Evolutionary conservation across 352 stramenopile genomes (phyloP).

Genomic region (Phytophthora boehmeriae): DNA sequence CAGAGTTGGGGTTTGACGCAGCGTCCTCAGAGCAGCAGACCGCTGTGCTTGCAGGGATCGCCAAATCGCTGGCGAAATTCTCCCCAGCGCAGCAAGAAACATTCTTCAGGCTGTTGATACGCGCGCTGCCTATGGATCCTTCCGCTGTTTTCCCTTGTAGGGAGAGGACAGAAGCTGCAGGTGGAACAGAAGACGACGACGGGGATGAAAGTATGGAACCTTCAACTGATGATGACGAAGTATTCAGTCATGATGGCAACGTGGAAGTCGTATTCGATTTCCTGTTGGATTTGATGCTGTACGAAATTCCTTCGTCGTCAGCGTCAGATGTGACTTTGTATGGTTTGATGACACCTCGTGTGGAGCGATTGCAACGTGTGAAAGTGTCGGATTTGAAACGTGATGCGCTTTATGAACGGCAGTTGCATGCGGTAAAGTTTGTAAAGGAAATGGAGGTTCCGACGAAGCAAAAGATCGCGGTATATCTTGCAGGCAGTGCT

Average conservation of each 20-base stretch:
- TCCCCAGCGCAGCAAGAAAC: conserved; percentile 58
- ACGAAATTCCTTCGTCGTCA: conserved; percentile 35
- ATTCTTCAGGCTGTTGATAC: conserved; percentile 68
- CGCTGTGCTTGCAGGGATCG: conserved; percentile 39
- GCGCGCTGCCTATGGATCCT: conserved; percentile 45
- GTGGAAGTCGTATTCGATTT: conserved; percentile 70
- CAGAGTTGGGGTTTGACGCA: conserved; percentile 71
- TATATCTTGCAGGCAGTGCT: conserved; percentile 63
- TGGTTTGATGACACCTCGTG: conserved; percentile 49
- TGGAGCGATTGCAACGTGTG: conserved; percentile 58
- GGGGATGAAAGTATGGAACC: neutral
- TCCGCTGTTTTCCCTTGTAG: conserved; percentile 21
- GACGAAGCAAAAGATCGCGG: conserved; percentile 41
- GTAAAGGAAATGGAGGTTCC: conserved; percentile 58
- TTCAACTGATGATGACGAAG: conserved; percentile 2
- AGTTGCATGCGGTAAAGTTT: conserved; percentile 65
- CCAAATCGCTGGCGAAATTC: conserved; percentile 35
- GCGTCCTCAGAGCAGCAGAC: conserved; percentile 50
- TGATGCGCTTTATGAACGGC: conserved; percentile 61
- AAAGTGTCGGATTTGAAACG: conserved; percentile 48
- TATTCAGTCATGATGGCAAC: conserved; percentile 23
- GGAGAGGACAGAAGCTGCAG: neutral
- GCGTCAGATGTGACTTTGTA: conserved; percentile 23
- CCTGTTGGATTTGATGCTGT: conserved; percentile 70
- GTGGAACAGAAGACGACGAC: neutral